These are phyloP conservation scores for Oxytropis ochrocephala DNA, from an alignment of 306 rosid genomes.

Conservation along the genomic window DNA sequence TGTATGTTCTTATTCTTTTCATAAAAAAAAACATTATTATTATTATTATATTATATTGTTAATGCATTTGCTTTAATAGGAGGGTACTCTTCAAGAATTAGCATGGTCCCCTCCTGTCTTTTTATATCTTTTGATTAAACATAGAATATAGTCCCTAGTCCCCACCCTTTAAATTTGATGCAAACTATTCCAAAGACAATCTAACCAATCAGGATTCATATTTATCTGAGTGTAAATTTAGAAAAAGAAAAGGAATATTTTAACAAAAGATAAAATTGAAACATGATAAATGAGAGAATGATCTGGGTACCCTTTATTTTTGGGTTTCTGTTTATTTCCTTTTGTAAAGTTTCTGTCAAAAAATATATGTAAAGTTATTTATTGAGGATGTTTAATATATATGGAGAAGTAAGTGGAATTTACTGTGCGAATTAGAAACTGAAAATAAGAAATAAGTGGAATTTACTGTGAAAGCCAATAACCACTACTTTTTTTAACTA, in stretches of 20 bases:
- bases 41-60: background rate
- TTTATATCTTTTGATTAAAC: constrained; percentile 21
- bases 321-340: too few relatives aligned
- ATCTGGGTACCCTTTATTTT: background rate
- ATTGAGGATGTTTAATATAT: background rate
- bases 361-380: background rate
- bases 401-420: constrained; percentile 14
- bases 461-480: constrained; percentile 7
- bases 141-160: constrained; percentile 25
- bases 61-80: constrained; percentile 16
- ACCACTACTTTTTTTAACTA: background rate
- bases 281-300: background rate
- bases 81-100: background rate
- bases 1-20: background rate
- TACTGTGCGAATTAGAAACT: constrained; percentile 7
- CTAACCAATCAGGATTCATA: constrained; percentile 13
- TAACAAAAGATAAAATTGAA: background rate
- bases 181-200: constrained; percentile 10
- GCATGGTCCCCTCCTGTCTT: constrained; percentile 17
- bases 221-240: constrained; percentile 14
- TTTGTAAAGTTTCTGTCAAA: too few relatives aligned
- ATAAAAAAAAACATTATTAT: constrained; percentile 11
- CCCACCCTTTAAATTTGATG: constrained; percentile 7
- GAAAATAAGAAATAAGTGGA: constrained; percentile 4
- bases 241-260: constrained; percentile 10